Evolutionary conservation across 2,329 filamentous ascomycete species (phyloP).

Genomic region (Akanthomyces muscarius): DNA sequence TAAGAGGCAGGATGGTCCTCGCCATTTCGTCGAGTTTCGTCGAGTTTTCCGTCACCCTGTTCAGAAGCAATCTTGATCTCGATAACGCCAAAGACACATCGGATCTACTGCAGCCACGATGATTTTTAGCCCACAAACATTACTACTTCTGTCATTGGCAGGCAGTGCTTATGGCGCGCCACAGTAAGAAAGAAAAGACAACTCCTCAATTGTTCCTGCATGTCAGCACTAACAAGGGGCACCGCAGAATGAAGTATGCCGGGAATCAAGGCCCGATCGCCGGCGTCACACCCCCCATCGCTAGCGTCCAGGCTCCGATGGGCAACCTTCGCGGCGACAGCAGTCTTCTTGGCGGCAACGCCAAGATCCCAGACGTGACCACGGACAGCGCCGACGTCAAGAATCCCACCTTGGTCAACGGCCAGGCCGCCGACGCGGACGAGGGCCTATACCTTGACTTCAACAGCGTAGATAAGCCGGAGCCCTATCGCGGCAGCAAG

Average conservation of each 20-base stretch:
- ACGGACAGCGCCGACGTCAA: conserved; percentile 37
- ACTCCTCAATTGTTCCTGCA: background rate
- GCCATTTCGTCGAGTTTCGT: background rate
- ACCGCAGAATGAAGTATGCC: conserved; percentile 37
- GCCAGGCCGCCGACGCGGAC: conserved; percentile 46
- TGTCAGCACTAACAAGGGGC: background rate
- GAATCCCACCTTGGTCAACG: conserved; percentile 40
- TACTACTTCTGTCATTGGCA: conserved; percentile 8
- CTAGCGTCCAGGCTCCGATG: conserved; percentile 33
- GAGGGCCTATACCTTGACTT: conserved; percentile 49
- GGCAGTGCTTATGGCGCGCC: conserved; percentile 9
- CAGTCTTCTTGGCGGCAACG: conserved; percentile 38
- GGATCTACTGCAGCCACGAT: conserved; percentile 8
- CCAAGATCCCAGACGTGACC: conserved; percentile 33
- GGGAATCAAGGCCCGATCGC: conserved; percentile 41
- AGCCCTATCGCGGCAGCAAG: conserved; percentile 50
- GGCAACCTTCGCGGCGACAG: conserved; percentile 40
- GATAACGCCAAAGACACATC: background rate
- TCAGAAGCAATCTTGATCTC: background rate
- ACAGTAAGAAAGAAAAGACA: background rate
- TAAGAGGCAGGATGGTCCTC: conserved; percentile 1
- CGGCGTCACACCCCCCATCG: conserved; percentile 36
- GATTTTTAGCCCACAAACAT: conserved; percentile 3
- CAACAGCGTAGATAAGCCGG: conserved; percentile 45
- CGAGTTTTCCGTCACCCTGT: background rate